These are phyloP conservation scores for Madurella fahalii DNA, from an alignment of 2,329 filamentous ascomycete genomes.

Conservation along the genomic window DNA sequence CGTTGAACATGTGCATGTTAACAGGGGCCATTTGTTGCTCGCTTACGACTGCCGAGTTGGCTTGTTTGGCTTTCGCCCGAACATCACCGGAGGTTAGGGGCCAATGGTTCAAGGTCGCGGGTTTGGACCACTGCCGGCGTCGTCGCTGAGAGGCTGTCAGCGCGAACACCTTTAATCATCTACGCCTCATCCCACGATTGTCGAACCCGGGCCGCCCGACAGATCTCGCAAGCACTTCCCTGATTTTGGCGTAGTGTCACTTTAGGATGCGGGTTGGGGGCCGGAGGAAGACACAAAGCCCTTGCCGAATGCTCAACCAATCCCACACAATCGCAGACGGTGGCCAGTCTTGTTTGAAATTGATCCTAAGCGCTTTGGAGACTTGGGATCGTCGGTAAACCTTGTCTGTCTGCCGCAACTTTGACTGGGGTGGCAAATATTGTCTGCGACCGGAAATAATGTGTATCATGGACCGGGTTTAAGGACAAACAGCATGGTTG, in stretches of 20 bases:
- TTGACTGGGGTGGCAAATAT: too few species aligned
- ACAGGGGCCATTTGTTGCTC: too few species aligned
- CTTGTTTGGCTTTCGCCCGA: too few species aligned
- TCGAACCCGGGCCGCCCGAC: background rate
- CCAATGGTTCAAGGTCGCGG: too few species aligned
- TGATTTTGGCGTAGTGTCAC: background rate
- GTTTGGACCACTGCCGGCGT: too few species aligned
- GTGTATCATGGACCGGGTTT: too few species aligned
- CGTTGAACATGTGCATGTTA: too few species aligned
- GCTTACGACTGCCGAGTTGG: too few species aligned
- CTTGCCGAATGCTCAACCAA: background rate
- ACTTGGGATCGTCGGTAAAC: background rate
- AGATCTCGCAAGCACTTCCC: background rate
- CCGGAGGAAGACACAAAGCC: background rate
- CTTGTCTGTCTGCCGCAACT: too few species aligned
- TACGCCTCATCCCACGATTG: background rate
- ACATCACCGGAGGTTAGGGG: too few species aligned
- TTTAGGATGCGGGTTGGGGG: background rate
- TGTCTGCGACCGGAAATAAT: too few species aligned
- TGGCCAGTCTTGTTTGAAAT: background rate
- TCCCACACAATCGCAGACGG: background rate
- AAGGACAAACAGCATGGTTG: too few species aligned
- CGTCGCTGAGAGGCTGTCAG: background rate
- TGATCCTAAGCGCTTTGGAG: background rate
- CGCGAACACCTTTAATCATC: background rate